A percentile compares a stretch with the other conserved stretches of the same genome.
Conservation (phyloP, 2,329 filamentous ascomycete species). For the Calonectria henricotiae region DNA sequence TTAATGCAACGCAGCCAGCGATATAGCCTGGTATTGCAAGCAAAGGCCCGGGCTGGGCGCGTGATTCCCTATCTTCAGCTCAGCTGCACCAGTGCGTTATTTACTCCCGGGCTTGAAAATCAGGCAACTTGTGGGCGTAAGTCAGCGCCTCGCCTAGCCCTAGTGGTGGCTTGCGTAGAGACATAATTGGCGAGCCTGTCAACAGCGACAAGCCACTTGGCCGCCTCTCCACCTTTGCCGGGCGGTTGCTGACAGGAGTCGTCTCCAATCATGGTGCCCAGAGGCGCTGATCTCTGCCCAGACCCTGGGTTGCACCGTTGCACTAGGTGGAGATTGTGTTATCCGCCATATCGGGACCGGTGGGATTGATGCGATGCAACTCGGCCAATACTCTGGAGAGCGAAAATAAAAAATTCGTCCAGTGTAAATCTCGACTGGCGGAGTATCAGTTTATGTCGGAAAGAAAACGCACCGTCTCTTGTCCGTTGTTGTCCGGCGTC, state of each 20-base stretch:
- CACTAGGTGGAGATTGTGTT: background rate
- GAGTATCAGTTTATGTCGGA: too few relatives aligned
- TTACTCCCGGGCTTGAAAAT: background rate
- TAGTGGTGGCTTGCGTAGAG: slow-evolving; percentile 16
- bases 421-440: too few relatives aligned
- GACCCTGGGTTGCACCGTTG: background rate
- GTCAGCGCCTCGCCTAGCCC: slow-evolving; percentile 9
- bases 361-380: background rate
- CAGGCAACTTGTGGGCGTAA: slow-evolving; percentile 4
- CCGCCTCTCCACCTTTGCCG: background rate
- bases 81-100: slow-evolving; percentile 14
- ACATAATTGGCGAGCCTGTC: slow-evolving; percentile 15
- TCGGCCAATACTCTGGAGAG: background rate
- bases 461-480: too few relatives aligned
- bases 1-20: too few relatives aligned
- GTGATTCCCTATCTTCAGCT: slow-evolving; percentile 19
- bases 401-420: too few relatives aligned
- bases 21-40: background rate
- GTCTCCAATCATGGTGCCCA: background rate
- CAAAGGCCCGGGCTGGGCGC: background rate
- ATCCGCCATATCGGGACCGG: background rate
- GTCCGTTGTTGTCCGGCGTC: too few relatives aligned
- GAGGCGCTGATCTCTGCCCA: background rate
- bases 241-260: background rate
- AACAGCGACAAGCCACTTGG: slow-evolving; percentile 1